A percentile compares a stretch with the other conserved stretches of the same genome.
Conservation (phyloP, 805 yeast species). For the Saccharomycopsis selenospora region DNA sequence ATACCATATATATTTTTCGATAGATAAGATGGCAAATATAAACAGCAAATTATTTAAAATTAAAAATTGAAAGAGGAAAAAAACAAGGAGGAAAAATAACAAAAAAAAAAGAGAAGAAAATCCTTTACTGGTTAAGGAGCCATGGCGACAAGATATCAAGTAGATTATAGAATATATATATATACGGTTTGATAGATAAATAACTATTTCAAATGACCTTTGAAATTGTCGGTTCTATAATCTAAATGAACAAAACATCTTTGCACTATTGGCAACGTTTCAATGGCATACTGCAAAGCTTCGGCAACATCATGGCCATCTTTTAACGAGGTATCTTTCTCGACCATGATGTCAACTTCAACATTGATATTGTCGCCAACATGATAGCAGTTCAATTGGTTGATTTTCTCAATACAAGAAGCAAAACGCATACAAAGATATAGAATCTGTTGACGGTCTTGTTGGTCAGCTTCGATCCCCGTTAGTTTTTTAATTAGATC, state of each 20-base stretch:
- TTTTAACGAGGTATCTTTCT: conserved; percentile 42
- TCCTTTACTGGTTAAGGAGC: background rate
- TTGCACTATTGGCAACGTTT: conserved; percentile 69
- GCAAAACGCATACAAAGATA: conserved; percentile 67
- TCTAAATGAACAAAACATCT: conserved; percentile 79
- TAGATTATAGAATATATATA: too few relatives aligned
- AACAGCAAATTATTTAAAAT: conserved; percentile 4
- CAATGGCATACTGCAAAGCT: conserved; percentile 72
- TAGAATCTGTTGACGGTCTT: conserved; percentile 57
- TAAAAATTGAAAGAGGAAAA: background rate
- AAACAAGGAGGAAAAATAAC: background rate
- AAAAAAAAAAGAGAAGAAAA: background rate
- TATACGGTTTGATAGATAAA: background rate
- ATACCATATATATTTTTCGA: too few relatives aligned
- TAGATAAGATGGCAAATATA: background rate
- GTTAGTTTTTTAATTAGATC: conserved; percentile 71
- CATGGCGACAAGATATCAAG: too few relatives aligned
- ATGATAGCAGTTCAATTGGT: conserved; percentile 64
- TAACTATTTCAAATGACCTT: conserved; percentile 30
- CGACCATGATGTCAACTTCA: conserved; percentile 65
- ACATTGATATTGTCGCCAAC: conserved; percentile 72
- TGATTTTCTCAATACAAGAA: conserved; percentile 54
- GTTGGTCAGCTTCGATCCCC: conserved; percentile 59
- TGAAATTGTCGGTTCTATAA: conserved; percentile 36
- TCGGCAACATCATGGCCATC: conserved; percentile 80